Base-by-base conservation (phyloP, 1,284 basidiomycete genomes). In the Fomitopsis palustris region DNA sequence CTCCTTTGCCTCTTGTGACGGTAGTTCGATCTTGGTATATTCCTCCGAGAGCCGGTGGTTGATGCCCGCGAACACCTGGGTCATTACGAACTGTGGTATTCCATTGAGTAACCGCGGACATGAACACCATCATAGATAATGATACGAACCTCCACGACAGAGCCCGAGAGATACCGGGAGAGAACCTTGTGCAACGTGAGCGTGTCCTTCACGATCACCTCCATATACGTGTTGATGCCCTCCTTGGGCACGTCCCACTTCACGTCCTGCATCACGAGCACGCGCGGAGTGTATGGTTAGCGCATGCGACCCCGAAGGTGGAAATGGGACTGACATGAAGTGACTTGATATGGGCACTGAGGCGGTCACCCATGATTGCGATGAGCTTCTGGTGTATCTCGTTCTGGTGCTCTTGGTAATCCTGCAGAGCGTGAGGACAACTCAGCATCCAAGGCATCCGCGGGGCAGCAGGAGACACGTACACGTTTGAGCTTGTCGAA, bases 381-480 rank as follows among this genome's bases (percentile, higher is more conserved):
- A 99, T 91, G 56, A 99, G 82, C 78, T 99, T 99, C 57, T 93
- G 85, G 73, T 99, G 96, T 56, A 99, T 98, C 78, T 99, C 97
- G 72, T 96, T 94, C 76, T 99, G 97, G 75, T 99, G 96, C 74
- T 99, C 96, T 81, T 98, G 95, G 72, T 93, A 98, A 74, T 99
- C 97, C 90, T 94, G 62, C 35, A 37, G 17, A 27, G 10, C 21
- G 47, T 17, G 31, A 9, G 41, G 4, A 14, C 19, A 25, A 16
- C 43, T 45, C 5, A 19, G 49, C 10, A 21, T 6, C 29, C 41
- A 21, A 5, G 47, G 33, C 29, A 10, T 10, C 10, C 19, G 23
- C 14, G 39, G 12, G 23, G 10, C 54, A 12, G 42, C 45, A 31
- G 10, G n/a, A 14, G 31, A 25, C 35, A 78, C 88, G 64, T 65